A percentile compares a stretch with the other conserved stretches of the same genome.
Evolutionary conservation across 2,329 filamentous ascomycete genomes (phyloP).

Genomic region (Claviceps sp.): DNA sequence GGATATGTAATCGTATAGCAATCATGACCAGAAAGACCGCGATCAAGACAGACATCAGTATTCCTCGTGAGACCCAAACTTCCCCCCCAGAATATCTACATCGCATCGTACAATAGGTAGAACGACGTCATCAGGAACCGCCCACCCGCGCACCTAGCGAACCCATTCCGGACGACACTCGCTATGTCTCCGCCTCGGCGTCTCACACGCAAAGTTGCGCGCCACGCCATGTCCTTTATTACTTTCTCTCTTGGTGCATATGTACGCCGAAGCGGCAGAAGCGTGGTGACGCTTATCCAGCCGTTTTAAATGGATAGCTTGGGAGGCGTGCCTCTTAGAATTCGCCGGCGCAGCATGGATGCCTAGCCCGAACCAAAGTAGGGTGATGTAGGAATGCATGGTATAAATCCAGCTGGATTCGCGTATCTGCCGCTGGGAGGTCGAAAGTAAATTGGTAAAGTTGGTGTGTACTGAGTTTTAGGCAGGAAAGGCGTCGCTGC

Average conservation of each 20-base stretch:
- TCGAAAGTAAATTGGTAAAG: neutral
- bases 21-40: too few relatives aligned
- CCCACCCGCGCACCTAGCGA: neutral
- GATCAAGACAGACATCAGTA: too few relatives aligned
- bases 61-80: too few relatives aligned
- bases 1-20: too few relatives aligned
- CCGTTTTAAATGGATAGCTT: slow-evolving; percentile 2
- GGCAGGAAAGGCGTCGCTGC: too few relatives aligned
- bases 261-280: neutral
- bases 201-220: neutral
- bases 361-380: slow-evolving; percentile 2
- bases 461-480: too few relatives aligned
- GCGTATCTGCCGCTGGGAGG: neutral
- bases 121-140: neutral
- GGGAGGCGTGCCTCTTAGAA: neutral
- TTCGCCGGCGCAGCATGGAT: slow-evolving; percentile 5
- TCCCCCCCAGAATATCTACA: too few relatives aligned
- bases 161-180: slow-evolving; percentile 5
- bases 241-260: neutral
- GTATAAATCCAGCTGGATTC: neutral
- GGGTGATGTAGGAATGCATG: slow-evolving; percentile 4
- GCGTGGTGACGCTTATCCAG: neutral
- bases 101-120: too few relatives aligned
- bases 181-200: neutral
- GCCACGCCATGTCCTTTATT: neutral